A percentile compares a stretch with the other conserved stretches of the same genome.
Evolutionary conservation across 2,329 filamentous ascomycete species (phyloP).

Genomic region (Nemania serpens): DNA sequence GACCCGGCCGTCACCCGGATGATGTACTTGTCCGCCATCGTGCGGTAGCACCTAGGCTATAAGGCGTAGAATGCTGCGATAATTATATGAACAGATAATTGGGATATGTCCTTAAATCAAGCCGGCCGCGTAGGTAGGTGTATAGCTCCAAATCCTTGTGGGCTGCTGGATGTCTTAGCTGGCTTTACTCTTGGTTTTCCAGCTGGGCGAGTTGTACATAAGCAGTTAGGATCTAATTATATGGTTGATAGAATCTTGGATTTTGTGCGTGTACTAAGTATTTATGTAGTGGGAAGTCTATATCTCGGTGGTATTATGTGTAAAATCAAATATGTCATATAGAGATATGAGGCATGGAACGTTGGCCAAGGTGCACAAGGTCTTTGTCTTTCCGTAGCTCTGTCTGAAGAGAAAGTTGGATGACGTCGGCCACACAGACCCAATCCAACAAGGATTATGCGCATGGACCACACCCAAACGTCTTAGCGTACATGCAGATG

Average conservation of each 20-base stretch:
- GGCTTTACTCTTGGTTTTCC: neutral
- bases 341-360: neutral
- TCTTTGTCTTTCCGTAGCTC: too few relatives aligned
- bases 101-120: neutral
- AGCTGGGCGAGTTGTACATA: neutral
- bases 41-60: too few relatives aligned
- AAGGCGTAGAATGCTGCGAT: neutral
- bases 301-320: neutral
- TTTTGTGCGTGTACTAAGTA: too few relatives aligned
- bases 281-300: neutral
- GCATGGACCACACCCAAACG: constrained; percentile 30
- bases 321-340: neutral
- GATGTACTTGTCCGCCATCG: constrained; percentile 73
- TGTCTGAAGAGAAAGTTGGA: constrained; percentile 7
- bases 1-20: constrained; percentile 82
- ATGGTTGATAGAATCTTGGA: too few relatives aligned
- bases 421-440: constrained; percentile 18
- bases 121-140: neutral
- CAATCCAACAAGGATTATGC: constrained; percentile 22
- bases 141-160: neutral
- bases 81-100: neutral
- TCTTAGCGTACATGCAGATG: neutral
- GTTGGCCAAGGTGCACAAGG: neutral
- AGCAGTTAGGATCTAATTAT: too few relatives aligned
- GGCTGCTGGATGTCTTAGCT: neutral